Base-by-base conservation (phyloP, 257 asterid genomes). In the Salvia rosmarinus region DNA sequence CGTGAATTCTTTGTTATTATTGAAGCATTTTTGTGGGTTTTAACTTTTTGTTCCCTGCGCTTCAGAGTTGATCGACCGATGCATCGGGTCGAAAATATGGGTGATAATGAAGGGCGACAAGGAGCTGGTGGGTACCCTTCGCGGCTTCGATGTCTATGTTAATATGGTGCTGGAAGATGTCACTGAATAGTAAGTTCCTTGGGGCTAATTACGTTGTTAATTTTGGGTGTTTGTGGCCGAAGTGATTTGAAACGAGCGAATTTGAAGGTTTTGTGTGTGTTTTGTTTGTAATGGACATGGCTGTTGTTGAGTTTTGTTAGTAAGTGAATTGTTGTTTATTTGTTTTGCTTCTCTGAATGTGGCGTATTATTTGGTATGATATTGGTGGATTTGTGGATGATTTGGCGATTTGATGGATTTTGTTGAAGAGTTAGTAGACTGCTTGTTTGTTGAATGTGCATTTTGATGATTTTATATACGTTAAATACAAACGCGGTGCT, bases 81-180 rank as follows among this genome's bases (percentile, higher is more conserved):
- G 96, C 74, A 83, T 90, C 16, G 96, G 96, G 66, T 90, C 95
- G 60, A 90, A 90, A 82, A 86, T 90, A 44, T 90, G 96, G 96
- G 96, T 90, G 1, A 90, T 90, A 70, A 90, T 90, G 96, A 90
- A 90, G 77, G 96, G 96, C n/a, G 95, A 88, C 71, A 90, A 90
- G 77, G 96, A 88, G 72, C 82, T 90, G 56, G 96, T 90, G 17
- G 96, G 96, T 50, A 90, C 95, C 17, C 95, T 90, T 62, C 83
- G 85, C 71, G 93, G 96, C 39, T 90, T 90, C 67, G 96, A 90
- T 67, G 95, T 88, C 65, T 90, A 88, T 74, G 96, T 90, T 70
- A 90, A 90, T 73, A 88, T 90, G 96, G 96, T 90, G 72, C 84
- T 90, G 42, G 96, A 90, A 77, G 96, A 90, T 63, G 96, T 90